Percentiles rank a stretch among this genome's conserved stretches.
Conservation (phyloP, 2,329 filamentous ascomycete species). For the Trichoderma arundinaceum region DNA sequence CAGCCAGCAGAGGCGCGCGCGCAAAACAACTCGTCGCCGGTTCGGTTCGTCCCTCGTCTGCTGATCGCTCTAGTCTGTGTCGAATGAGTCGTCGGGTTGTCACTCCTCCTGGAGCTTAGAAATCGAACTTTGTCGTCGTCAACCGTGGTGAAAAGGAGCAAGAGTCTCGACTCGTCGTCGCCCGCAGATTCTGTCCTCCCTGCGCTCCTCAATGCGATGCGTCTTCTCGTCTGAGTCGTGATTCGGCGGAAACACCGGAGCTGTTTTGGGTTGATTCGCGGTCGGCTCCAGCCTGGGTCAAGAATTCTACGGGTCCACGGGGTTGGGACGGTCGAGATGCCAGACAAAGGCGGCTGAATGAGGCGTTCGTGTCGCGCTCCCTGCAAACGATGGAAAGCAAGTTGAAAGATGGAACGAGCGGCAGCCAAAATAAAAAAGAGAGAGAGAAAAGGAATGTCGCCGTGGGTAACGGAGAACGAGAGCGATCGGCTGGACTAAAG, state of each 20-base stretch:
- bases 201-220: slow-evolving; percentile 9
- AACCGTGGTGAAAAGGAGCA: background rate
- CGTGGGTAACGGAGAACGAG: slow-evolving; percentile 20
- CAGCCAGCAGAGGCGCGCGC: slow-evolving; percentile 14
- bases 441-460: slow-evolving; percentile 3
- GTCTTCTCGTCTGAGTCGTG: background rate
- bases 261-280: background rate
- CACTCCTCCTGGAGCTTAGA: background rate
- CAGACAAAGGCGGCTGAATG: background rate
- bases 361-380: slow-evolving; percentile 1
- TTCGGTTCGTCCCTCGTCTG: slow-evolving; percentile 7
- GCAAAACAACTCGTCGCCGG: slow-evolving; percentile 4
- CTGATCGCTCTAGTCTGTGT: background rate
- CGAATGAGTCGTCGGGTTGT: no score
- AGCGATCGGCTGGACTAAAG: slow-evolving; percentile 29
- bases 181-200: background rate
- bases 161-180: background rate
- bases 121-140: background rate
- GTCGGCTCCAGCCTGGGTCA: slow-evolving; percentile 16
- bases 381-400: background rate
- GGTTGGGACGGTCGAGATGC: background rate
- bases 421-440: background rate
- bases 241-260: slow-evolving; percentile 18
- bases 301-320: slow-evolving; percentile 16
- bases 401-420: slow-evolving; percentile 5